phyloP scores from a whole-genome alignment of 768 basidiomycete species.

The Strobilomyces dryophilus region DNA sequence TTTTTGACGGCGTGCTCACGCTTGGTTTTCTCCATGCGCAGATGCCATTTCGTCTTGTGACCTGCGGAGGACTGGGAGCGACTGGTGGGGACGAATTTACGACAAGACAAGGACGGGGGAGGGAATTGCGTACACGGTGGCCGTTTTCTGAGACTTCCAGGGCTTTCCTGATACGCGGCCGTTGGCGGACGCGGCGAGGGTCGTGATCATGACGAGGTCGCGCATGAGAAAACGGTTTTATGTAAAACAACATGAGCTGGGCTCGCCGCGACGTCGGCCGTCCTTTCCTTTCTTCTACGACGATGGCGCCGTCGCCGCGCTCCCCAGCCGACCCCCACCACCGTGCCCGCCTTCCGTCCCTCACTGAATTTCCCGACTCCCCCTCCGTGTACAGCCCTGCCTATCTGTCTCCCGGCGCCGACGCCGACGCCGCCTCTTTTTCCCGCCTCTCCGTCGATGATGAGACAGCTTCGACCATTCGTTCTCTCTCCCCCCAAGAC shows the following conservation, averaged over 20 bases:
- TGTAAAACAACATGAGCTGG: conserved; percentile 17
- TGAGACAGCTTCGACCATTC: conserved; percentile 33
- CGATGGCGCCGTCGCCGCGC: conserved; percentile 41
- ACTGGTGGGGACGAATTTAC: conserved; percentile 33
- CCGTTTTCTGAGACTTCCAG: conserved; percentile 54
- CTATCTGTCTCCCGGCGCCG: conserved; percentile 39
- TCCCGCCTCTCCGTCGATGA: conserved; percentile 50
- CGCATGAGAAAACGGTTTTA: conserved; percentile 25
- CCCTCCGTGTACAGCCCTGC: conserved; percentile 66
- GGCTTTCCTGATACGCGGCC: conserved; percentile 68
- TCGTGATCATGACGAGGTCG: neutral
- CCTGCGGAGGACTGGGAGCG: conserved; percentile 65
- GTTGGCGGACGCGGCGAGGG: conserved; percentile 52
- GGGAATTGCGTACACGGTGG: conserved; percentile 42
- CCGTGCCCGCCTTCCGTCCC: conserved; percentile 47
- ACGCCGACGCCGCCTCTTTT: conserved; percentile 34
- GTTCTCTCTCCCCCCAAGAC: conserved; percentile 27
- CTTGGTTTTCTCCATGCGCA: conserved; percentile 65
- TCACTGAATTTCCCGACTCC: conserved; percentile 59
- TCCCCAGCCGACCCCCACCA: conserved; percentile 30
- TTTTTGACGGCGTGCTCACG: conserved; percentile 68
- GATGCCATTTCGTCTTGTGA: conserved; percentile 67
- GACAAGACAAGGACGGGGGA: conserved; percentile 1
- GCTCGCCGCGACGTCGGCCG: neutral
- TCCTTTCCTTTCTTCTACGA: conserved; percentile 1